These are phyloP conservation scores for Gossypioides kirkii DNA, from an alignment of 345 rosid species.

Conservation along the genomic window DNA sequence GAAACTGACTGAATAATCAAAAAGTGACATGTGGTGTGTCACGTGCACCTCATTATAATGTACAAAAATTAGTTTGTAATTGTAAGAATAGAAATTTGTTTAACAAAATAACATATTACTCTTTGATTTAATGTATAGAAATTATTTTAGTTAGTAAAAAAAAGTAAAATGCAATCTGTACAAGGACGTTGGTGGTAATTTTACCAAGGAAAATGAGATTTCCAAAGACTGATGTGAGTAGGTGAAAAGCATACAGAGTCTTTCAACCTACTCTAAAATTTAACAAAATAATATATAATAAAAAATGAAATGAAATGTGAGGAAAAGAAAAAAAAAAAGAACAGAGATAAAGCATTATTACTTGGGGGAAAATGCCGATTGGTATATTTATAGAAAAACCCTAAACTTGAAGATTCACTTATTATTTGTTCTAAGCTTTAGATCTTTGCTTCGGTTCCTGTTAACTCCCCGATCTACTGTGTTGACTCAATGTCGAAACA, in stretches of 20 bases:
- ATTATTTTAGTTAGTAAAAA: no score
- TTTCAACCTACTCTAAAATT: background rate
- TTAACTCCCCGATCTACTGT: constrained; percentile 26
- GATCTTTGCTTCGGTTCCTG: constrained; percentile 27
- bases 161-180: no score
- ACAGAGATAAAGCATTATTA: background rate
- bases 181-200: no score
- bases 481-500: constrained; percentile 18
- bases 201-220: background rate
- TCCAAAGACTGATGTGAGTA: background rate
- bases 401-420: background rate
- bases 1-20: no score
- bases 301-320: no score
- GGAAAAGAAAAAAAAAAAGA: background rate
- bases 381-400: background rate
- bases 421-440: constrained; percentile 1
- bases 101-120: no score
- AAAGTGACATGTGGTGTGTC: fast-evolving
- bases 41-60: no score
- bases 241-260: background rate
- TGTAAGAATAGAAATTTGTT: fast-evolving
- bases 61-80: fast-evolving
- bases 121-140: no score
- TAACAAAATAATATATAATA: background rate
- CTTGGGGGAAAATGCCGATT: background rate